Percentiles rank a stretch among this genome's conserved stretches.
These are phyloP conservation scores for Diutina catenulata DNA, from an alignment of 1,139 yeast genomes.

Conservation along the genomic window DNA sequence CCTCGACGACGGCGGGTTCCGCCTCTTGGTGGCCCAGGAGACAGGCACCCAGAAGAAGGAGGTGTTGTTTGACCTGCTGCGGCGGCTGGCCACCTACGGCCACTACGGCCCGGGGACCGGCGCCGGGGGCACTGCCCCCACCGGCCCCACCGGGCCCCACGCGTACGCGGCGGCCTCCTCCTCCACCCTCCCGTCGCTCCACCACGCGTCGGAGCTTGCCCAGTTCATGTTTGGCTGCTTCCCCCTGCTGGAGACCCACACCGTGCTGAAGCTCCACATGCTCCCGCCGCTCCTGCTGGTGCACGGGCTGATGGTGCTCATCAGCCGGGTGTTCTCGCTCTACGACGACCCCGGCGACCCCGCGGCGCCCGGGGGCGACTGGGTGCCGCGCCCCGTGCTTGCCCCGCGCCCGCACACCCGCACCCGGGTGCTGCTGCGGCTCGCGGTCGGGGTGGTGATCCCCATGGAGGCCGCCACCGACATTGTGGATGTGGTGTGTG, in stretches of 20 bases:
- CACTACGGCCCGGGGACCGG: background rate
- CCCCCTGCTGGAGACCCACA: slow-evolving; percentile 35
- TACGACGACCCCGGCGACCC: slow-evolving; percentile 15
- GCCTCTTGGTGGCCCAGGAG: slow-evolving; percentile 1
- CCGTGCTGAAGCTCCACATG: slow-evolving; percentile 35
- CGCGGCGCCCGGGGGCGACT: background rate
- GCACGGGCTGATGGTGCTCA: slow-evolving; percentile 25
- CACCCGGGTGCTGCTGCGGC: slow-evolving; percentile 27
- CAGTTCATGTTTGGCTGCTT: slow-evolving; percentile 49
- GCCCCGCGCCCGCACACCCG: slow-evolving; percentile 20
- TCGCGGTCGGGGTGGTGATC: slow-evolving; percentile 36
- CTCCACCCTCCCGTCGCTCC: background rate
- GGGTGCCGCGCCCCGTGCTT: slow-evolving; percentile 7
- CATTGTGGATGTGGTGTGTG: slow-evolving; percentile 2
- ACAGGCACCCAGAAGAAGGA: slow-evolving; percentile 2
- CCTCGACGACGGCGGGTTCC: slow-evolving; percentile 1
- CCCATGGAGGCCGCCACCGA: slow-evolving; percentile 23
- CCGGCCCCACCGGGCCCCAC: background rate
- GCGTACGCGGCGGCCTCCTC: no score
- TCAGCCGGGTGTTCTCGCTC: slow-evolving; percentile 35
- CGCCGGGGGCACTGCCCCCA: background rate
- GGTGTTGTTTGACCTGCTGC: slow-evolving; percentile 1
- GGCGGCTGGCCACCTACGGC: background rate
- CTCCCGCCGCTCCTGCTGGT: slow-evolving; percentile 29
- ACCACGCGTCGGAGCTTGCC: slow-evolving; percentile 26